These are phyloP conservation scores for Mycocentrospora acerina DNA, from an alignment of 2,329 filamentous ascomycete species.

Conservation along the genomic window DNA sequence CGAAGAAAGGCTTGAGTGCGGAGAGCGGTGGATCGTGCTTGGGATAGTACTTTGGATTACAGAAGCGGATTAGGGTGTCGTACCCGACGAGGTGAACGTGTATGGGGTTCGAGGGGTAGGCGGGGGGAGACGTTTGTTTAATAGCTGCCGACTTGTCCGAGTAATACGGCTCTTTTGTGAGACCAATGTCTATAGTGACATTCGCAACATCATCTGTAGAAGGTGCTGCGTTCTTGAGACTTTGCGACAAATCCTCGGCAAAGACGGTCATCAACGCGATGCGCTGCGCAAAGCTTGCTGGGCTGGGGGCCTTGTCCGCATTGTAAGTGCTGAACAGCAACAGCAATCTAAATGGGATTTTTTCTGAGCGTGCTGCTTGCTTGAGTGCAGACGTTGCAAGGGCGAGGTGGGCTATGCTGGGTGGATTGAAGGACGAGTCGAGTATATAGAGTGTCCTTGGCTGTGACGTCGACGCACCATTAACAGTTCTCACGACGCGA, in stretches of 20 bases:
- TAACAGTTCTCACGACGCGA: constrained; percentile 38
- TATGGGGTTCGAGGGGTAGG: constrained; percentile 40
- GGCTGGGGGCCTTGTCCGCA: constrained; percentile 66
- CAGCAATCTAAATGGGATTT: constrained; percentile 51
- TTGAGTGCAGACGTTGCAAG: constrained; percentile 57
- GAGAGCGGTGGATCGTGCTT: constrained; percentile 49
- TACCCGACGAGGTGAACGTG: constrained; percentile 74
- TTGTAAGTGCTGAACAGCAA: constrained; percentile 65
- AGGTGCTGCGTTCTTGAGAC: constrained; percentile 9
- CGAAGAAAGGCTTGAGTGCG: constrained; percentile 65
- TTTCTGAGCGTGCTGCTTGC: constrained; percentile 33
- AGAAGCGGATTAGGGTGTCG: constrained; percentile 73
- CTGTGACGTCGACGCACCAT: constrained; percentile 28
- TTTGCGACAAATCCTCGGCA: constrained; percentile 54
- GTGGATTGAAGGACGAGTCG: constrained; percentile 68
- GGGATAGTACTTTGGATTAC: constrained; percentile 71
- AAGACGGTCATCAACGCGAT: constrained; percentile 72
- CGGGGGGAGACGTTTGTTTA: constrained; percentile 38
- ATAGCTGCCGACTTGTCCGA: constrained; percentile 69
- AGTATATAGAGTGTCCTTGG: constrained; percentile 59
- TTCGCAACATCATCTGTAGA: constrained; percentile 8
- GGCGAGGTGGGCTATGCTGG: constrained; percentile 59
- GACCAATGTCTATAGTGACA: constrained; percentile 61
- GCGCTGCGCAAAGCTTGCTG: constrained; percentile 67
- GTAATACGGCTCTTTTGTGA: constrained; percentile 74